phyloP scores from a whole-genome alignment of 2,329 filamentous ascomycete species.

The Cryphonectria naterciae region DNA sequence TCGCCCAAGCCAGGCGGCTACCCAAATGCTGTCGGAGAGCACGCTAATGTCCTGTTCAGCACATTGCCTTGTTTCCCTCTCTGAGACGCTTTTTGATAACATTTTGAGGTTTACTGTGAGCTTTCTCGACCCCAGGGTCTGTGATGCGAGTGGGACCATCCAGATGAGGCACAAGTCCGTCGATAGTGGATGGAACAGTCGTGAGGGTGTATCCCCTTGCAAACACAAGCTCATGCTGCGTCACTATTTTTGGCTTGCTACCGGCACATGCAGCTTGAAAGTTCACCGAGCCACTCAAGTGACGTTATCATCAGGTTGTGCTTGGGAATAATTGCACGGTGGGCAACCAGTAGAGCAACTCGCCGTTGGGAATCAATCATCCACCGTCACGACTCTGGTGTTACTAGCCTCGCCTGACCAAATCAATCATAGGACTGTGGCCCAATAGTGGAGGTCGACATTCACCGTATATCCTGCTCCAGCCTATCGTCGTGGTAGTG shows the following conservation, averaged over 20 bases:
- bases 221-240: background rate
- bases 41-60: background rate
- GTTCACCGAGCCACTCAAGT: background rate
- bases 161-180: background rate
- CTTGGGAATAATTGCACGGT: background rate
- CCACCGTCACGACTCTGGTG: background rate
- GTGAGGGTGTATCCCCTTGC: background rate
- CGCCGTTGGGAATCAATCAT: background rate
- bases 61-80: background rate
- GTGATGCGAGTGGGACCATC: background rate
- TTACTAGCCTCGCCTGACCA: background rate
- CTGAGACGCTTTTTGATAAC: background rate
- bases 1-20: background rate
- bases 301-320: background rate
- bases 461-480: background rate
- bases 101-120: background rate
- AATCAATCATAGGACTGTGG: background rate
- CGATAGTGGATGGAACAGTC: background rate
- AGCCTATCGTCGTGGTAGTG: background rate
- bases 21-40: background rate
- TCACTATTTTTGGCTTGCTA: background rate
- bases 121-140: background rate
- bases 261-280: too few relatives aligned
- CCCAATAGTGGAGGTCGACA: background rate
- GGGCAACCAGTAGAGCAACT: background rate